Evolutionary conservation across 225 moss, liverwort and hornwort species (phyloP).

Genomic region (Bryum argenteum): DNA sequence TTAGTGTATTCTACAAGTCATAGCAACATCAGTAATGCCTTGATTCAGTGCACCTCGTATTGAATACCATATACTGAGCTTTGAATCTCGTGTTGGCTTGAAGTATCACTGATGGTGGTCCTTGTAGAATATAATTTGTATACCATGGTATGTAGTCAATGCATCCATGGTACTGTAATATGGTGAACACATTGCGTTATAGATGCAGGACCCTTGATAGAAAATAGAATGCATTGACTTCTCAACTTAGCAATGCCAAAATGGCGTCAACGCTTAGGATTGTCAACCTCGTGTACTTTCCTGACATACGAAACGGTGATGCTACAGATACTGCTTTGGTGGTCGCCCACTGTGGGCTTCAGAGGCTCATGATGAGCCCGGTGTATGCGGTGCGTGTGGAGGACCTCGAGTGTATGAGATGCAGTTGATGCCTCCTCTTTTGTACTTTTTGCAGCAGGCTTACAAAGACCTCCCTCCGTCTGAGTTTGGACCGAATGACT

Average conservation of each 20-base stretch:
- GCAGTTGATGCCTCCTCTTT: slow-evolving; percentile 96
- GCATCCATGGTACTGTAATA: no score
- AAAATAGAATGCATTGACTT: neutral
- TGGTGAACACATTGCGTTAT: no score
- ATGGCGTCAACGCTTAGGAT: neutral
- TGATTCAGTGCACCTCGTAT: neutral
- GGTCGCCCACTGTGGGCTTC: slow-evolving; percentile 75
- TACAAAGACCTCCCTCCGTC: slow-evolving; percentile 62
- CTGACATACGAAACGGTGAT: slow-evolving; percentile 15
- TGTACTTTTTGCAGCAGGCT: slow-evolving; percentile 85
- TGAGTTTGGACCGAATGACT: slow-evolving; percentile 67
- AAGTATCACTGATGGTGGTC: no score
- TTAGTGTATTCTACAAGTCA: no score
- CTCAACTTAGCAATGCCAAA: neutral
- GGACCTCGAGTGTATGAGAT: slow-evolving; percentile 88
- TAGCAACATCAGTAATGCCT: neutral
- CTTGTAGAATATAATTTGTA: no score
- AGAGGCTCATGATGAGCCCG: slow-evolving; percentile 62
- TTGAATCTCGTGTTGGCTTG: neutral
- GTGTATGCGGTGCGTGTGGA: slow-evolving; percentile 75
- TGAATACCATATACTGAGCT: neutral
- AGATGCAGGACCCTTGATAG: no score
- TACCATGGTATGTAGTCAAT: no score
- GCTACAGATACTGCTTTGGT: slow-evolving; percentile 77
- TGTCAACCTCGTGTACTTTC: slow-evolving; percentile 7